Evolutionary conservation across 176 grass and related monocot genomes (phyloP), one percentile per base, ranked within the genome.

Genomic region (Oryza officinalis): DNA sequence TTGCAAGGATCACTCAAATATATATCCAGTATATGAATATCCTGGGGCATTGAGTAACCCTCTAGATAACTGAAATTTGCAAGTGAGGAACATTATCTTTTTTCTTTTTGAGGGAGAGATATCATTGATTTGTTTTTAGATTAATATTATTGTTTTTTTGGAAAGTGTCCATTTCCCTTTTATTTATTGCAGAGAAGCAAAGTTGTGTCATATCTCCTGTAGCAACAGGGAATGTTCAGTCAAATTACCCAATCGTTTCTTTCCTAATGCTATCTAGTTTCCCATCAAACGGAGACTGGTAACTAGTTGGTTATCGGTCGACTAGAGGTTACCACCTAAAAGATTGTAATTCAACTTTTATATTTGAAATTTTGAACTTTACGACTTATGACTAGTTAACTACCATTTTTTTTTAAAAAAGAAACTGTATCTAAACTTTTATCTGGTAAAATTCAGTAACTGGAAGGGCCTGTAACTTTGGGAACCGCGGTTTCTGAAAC

Each of bases 1-100:
- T 89, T 89, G 17, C 65, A 89, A 89, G 88, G 66, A 66, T 86
- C 65, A 76, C 67, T 23, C 64, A 81, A 14, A 17, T 50, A 22
- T 66, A 17, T 50, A 15, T 66, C 31, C 49, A 25, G n/a, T 32
- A 10, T 70, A 10, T 6, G n/a, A 23, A 10, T 70, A 10, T 6
- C 37, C 30, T 65, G 25, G 8, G 71, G n/a, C 32, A 50, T 82
- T 86, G 83, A 86, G 83, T 89, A 65, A 57, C 57, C 32, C 71
- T 4, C 25, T 18, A 63, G 47, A 41, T 38, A 52, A 70, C 4
- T 13, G 30, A 17, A 33, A 22, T 14, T 37, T 32, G 1, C n/a
- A 72, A 37, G 59, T 10, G 10, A 72, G 52, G 35, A 71, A 6
- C 22, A 43, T 0, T 57, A 17, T 8, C 17, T 8, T 69, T 49